Evolutionary conservation across 148 eudicot genomes (phyloP), one percentile per base, ranked within the genome.

Genomic region (Silene conica): DNA sequence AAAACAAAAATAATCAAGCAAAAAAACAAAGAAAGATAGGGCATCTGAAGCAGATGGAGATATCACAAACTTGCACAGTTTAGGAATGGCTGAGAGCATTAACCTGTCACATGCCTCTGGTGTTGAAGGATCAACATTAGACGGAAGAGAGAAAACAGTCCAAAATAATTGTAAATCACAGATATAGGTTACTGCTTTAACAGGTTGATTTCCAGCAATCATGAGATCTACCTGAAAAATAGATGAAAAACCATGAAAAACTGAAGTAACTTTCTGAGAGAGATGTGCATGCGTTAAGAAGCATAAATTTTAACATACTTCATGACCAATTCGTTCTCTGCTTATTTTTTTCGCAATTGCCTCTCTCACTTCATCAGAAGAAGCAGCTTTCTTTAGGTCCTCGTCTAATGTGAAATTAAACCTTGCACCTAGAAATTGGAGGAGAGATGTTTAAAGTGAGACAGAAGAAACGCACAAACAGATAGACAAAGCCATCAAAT

Each of bases 311-410:
- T 63, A 72, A 80, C 88, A 63, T 82, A 93, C 97, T 84, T 95
- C 99, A 83, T 87, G 96, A 69, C 99, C 99, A 57, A 95, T 85
- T 34, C 97, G 93, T 74, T 95, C 99, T 84, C 99, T 87, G 80
- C 97, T 95, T 76, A 95, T 92, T 86, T 95, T 95, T 31, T 82
- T 90, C 28, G 87, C 88, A 84, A 95, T 83, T 12, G 99, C 99
- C 74, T 85, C 80, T 84, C 56, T 86, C 62, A 95, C 99, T 72
- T 90, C 99, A 73, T 84, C 82, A 60, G 84, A 93, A 54, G 92
- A 77, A 78, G 96, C 99, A 74, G 96, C 97, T 67, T 74, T 84
- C 75, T 92, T 95, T 62, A 95, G 84, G 61, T 83, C 92, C 77
- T 82, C 91, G 71, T 86, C 97, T 38, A 95, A 75, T 58, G 69